Base-by-base conservation (phyloP, 2,329 filamentous ascomycete species). In the Harringtonia aguacate region DNA sequence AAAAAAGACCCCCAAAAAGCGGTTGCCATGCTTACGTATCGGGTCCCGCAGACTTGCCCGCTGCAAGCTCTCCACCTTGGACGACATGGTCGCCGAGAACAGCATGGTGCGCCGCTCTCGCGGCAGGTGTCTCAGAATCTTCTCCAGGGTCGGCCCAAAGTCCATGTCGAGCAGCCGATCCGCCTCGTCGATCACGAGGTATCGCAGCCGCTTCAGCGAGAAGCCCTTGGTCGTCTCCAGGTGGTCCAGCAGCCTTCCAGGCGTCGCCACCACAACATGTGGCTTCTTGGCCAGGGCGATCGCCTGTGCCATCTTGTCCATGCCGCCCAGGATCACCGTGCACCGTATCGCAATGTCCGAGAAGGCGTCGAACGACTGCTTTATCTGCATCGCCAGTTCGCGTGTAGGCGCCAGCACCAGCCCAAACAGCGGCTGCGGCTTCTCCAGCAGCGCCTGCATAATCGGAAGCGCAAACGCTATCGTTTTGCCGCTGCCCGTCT, bases 141-240 rank as follows among this genome's bases (percentile, higher is more conserved):
- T 95, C 63, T 95, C 49, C 12, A 55, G 37, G 9, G 48, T 36
- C 8, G 47, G 48, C 2, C 53, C 52, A 44, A 55, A 55, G 43
- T 55, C 53, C 47, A 54, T 49, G 45, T 98, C 92, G 2, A 97
- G 75, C 10, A 97, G 72, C 46, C 89, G 73, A 61, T 97, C 90
- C 21, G 90, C 90, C 66, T 95, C 90, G 58, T 95, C 90, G 77
- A 97, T 88, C 49, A 95, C 89, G 4, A 97, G 70, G 58, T 90
- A 95, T 57, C 89, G 89, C 31, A 95, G 69, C 27, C 84, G 77
- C 34, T 43, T 40, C 39, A 97, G 67, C 2, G 84, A 89, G 64
- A 98, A 97, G 12, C 92, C 90, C 62, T 95, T 95, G 3, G 92
- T 98, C 64, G 95, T 95, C 60, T 97, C 88, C 9, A 97, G 68